Conservation (phyloP, 78 protist genomes). For the Acrasis kona region DNA sequence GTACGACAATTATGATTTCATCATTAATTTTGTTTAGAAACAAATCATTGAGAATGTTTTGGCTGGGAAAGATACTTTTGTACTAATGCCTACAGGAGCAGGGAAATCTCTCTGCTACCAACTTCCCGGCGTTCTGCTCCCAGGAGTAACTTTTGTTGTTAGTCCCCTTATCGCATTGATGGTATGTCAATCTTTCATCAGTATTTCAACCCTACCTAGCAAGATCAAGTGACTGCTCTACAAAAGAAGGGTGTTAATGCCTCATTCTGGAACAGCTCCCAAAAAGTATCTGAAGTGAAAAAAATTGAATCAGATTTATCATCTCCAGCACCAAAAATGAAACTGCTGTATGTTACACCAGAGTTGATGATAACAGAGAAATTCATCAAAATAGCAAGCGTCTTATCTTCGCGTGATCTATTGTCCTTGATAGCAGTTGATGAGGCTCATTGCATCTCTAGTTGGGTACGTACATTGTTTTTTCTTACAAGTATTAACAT, state of each 20-base stretch:
- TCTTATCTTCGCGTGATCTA: background rate
- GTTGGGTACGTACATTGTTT: too few species aligned
- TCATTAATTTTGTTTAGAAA: too few species aligned
- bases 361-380: background rate
- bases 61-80: background rate
- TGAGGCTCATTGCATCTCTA: slow-evolving; percentile 95
- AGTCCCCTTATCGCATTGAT: slow-evolving; percentile 28
- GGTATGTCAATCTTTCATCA: background rate
- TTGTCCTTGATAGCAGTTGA: slow-evolving; percentile 59
- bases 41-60: background rate
- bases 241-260: background rate
- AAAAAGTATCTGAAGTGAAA: background rate
- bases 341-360: background rate
- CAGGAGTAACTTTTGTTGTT: slow-evolving; percentile 34
- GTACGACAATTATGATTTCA: too few species aligned
- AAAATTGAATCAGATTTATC: background rate
- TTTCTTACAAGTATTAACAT: too few species aligned
- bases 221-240: background rate
- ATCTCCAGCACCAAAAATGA: background rate
- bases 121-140: slow-evolving; percentile 24
- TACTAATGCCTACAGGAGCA: slow-evolving; percentile 48
- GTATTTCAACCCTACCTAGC: too few species aligned
- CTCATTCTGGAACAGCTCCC: background rate
- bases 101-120: slow-evolving; percentile 40
- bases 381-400: background rate